A percentile compares a stretch with the other conserved stretches of the same genome.
Evolutionary conservation across 768 basidiomycete species (phyloP).

Genomic region (Leucocoprinus birnbaumii): DNA sequence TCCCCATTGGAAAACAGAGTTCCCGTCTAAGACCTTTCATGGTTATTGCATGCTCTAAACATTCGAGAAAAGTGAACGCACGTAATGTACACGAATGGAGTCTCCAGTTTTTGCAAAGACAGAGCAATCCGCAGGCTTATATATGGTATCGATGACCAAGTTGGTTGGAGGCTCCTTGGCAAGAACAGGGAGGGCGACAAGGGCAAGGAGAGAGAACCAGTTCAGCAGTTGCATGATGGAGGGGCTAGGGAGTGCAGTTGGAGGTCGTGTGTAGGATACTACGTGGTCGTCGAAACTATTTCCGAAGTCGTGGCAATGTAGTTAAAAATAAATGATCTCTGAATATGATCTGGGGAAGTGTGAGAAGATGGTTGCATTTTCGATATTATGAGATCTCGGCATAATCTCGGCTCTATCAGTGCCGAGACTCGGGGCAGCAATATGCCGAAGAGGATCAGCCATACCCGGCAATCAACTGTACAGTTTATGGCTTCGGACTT

Average conservation of each 20-base stretch:
- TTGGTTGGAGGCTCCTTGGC: conserved; percentile 44
- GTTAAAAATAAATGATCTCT: neutral
- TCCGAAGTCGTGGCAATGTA: neutral
- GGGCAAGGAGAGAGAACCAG: conserved; percentile 47
- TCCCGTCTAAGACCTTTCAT: conserved; percentile 80
- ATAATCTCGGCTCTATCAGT: no score
- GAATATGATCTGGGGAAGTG: neutral
- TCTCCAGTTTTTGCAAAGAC: conserved; percentile 60
- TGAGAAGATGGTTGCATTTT: no score
- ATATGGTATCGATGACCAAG: conserved; percentile 62
- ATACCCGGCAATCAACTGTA: conserved; percentile 35
- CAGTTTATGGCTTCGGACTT: conserved; percentile 22
- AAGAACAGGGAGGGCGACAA: conserved; percentile 34
- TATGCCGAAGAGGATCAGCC: no score
- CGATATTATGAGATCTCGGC: no score
- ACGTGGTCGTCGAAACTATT: neutral
- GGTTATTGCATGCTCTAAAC: no score
- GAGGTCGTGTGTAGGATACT: neutral
- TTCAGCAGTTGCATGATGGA: conserved; percentile 49
- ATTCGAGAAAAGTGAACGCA: conserved; percentile 30
- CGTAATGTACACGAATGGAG: conserved; percentile 74
- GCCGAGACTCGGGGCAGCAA: no score
- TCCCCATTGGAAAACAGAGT: conserved; percentile 71
- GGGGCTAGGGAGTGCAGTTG: no score
- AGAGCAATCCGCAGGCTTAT: conserved; percentile 53